Percentiles rank a stretch among this genome's conserved stretches.
Evolutionary conservation across 1,139 yeast species (phyloP).

Genomic region (Pneumocystis wakefieldiae): DNA sequence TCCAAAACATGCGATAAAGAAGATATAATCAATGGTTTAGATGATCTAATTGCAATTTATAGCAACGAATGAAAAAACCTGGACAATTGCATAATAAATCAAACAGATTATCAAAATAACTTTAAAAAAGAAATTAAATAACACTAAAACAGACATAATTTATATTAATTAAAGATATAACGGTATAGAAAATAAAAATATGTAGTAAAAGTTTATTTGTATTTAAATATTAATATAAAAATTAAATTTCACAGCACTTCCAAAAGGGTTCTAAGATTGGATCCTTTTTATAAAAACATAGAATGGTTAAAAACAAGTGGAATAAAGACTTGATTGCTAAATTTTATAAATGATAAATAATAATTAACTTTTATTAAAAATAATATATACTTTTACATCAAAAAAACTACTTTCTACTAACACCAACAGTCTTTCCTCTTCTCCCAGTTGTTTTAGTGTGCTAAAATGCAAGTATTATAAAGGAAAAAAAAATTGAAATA

Average conservation of each 20-base stretch:
- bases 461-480: constrained; percentile 64
- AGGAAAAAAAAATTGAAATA: constrained; percentile 27
- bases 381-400: neutral
- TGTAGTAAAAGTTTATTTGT: no score
- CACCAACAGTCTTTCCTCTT: constrained; percentile 34
- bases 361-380: neutral
- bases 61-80: neutral
- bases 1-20: neutral
- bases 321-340: neutral
- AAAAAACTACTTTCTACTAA: neutral
- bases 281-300: no score
- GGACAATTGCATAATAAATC: no score
- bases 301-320: no score
- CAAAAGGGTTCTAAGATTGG: no score
- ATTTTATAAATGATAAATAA: neutral
- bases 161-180: no score
- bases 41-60: neutral
- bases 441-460: constrained; percentile 99
- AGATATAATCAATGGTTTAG: neutral
- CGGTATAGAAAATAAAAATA: no score
- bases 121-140: no score
- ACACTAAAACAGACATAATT: no score
- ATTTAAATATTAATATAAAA: neutral
- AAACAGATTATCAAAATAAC: no score
- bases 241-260: neutral